A percentile compares a stretch with the other conserved stretches of the same genome.
Conservation (phyloP, 1,284 basidiomycete genomes). For the Stereum hirsutum region DNA sequence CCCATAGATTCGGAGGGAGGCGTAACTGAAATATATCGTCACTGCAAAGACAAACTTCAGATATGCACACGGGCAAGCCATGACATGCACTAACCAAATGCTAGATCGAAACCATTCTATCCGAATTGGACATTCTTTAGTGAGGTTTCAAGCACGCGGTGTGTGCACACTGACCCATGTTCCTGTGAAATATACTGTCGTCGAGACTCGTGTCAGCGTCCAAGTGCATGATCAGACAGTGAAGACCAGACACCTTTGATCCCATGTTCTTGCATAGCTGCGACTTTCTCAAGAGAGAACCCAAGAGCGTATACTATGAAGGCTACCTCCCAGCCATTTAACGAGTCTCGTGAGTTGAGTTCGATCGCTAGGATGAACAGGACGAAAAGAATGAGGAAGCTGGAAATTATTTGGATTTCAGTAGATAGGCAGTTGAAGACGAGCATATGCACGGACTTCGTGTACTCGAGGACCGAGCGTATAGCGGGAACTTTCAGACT, state of each 20-base stretch:
- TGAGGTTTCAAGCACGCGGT: too few relatives aligned
- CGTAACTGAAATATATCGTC: conserved; percentile 71
- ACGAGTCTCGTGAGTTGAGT: conserved; percentile 44
- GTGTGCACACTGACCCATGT: conserved; percentile 67
- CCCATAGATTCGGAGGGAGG: conserved; percentile 65
- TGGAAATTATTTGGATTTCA: too few relatives aligned
- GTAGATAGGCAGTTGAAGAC: too few relatives aligned
- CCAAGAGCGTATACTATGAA: conserved; percentile 86
- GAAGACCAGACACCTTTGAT: conserved; percentile 49
- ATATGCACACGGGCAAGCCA: background rate
- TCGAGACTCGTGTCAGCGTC: background rate
- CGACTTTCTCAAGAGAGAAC: conserved; percentile 87
- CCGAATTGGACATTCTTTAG: too few relatives aligned
- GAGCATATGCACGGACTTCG: conserved; percentile 51
- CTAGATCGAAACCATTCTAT: conserved; percentile 86
- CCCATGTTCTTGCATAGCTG: conserved; percentile 92
- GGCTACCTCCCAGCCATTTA: conserved; percentile 58
- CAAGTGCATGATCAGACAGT: background rate
- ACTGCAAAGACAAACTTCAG: conserved; percentile 30
- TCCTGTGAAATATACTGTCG: conserved; percentile 70
- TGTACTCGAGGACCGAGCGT: conserved; percentile 82
- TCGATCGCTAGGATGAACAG: conserved; percentile 82
- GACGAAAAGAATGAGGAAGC: conserved; percentile 78
- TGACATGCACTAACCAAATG: conserved; percentile 51
- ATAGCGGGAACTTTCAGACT: conserved; percentile 91